Evolutionary conservation across 768 basidiomycete species (phyloP), one percentile per base, ranked within the genome.

Genomic region (Tricholoma bakamatsutake): DNA sequence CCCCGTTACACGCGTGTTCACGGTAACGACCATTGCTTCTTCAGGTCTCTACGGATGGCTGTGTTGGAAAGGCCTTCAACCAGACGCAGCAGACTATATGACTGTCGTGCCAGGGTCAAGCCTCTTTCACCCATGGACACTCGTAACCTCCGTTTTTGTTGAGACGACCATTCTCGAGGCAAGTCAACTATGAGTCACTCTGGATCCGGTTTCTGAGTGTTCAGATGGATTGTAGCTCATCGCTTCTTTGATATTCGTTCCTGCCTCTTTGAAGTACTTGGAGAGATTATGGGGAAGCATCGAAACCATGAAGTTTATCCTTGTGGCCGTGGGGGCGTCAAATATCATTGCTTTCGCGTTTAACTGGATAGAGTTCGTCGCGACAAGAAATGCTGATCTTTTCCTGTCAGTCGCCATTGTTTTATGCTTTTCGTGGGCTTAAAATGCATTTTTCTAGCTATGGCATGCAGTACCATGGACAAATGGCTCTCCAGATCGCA

Each of bases 231-330:
- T 49, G 12, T 67, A 98, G 96, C 81, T 98, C 59, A 62, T 88
- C 50, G 76, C 86, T 58, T 84, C 93, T 2, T 71, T 92, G 55
- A 69, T 94, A 51, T 79, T 87, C 56, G 79, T 98, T 9, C 88
- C 93, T 42, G 80, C 93, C 13, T 85, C 89, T 37, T 77, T 93
- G 50, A 85, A 90, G 59, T 98, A 98, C 69, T 76, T 99, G 52
- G 97, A 99, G 69, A 80, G 95, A 28, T 74, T 99, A 54, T 99
- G 97, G 97, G 96, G 97, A 39, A 79, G 86, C 43, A 63, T 86
- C 17, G 94, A 98, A 69, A 87, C 84, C 2, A 62, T 88, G 60
- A 92, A 94, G 70, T 97, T 99, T 71, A 87, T 91, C 55, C 75
- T 81, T 18, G 85, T 88, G 43, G 86, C 85, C 47, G 78, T 94